Conservation (phyloP, 1,284 basidiomycete species). For the Rhodotorula glutinis region DNA sequence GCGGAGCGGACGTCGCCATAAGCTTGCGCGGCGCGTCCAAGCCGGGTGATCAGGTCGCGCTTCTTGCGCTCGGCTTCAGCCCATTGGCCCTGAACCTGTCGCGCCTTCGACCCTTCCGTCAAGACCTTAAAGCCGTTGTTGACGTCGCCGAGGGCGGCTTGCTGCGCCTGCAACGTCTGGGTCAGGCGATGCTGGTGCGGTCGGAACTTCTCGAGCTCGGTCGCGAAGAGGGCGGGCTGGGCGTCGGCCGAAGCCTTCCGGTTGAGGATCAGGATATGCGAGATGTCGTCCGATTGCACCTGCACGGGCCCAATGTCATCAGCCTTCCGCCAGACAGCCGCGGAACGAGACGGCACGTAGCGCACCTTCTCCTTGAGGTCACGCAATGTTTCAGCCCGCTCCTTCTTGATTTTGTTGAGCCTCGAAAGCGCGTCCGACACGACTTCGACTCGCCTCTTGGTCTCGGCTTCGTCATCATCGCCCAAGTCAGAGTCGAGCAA, state of each 20-base stretch:
- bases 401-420: constrained; percentile 75
- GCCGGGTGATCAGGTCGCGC: constrained; percentile 66
- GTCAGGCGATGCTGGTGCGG: constrained; percentile 80
- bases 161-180: constrained; percentile 72
- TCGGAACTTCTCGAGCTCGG: constrained; percentile 91
- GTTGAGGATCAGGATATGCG: constrained; percentile 87
- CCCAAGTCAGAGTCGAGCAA: constrained; percentile 57
- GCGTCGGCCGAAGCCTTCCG: constrained; percentile 65
- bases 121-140: constrained; percentile 66
- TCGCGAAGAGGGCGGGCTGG: constrained; percentile 82
- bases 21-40: constrained; percentile 70
- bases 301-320: constrained; percentile 48
- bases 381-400: constrained; percentile 79
- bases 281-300: constrained; percentile 96
- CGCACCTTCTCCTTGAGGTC: constrained; percentile 88
- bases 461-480: constrained; percentile 55
- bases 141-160: constrained; percentile 66
- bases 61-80: constrained; percentile 73
- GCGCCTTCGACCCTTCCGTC: constrained; percentile 67
- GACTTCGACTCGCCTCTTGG: constrained; percentile 66
- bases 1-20: constrained; percentile 85
- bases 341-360: too few relatives aligned
- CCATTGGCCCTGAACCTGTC: constrained; percentile 70
- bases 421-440: constrained; percentile 73
- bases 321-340: too few relatives aligned